phyloP scores from a whole-genome alignment of 2,329 filamentous ascomycete species.

The Venturia nashicola region DNA sequence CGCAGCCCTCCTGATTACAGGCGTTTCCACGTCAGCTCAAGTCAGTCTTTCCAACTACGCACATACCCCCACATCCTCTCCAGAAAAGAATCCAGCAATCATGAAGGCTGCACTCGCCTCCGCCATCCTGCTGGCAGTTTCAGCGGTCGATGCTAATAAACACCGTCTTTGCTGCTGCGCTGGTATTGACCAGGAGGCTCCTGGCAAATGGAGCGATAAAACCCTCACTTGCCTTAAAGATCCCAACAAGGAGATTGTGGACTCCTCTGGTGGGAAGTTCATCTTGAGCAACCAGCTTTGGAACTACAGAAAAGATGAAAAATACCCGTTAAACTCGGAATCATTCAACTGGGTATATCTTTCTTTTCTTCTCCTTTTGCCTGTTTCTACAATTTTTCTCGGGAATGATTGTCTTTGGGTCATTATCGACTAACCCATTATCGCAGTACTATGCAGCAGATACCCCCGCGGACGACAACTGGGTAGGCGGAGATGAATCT shows the following conservation, averaged over 20 bases:
- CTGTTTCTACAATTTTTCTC: too few relatives aligned
- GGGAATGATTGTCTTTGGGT: background rate
- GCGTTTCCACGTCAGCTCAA: background rate
- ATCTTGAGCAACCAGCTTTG: background rate
- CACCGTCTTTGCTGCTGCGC: background rate
- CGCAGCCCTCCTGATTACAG: background rate
- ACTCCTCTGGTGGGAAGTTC: background rate
- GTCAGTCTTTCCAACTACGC: background rate
- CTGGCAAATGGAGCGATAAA: background rate
- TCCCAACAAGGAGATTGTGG: background rate
- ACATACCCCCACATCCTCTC: background rate
- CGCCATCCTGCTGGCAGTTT: background rate
- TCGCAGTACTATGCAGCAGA: background rate
- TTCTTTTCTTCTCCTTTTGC: too few relatives aligned
- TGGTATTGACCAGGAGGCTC: background rate
- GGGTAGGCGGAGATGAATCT: background rate
- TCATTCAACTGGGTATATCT: background rate
- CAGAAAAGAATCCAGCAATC: background rate
- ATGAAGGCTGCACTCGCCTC: background rate
- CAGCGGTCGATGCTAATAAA: background rate
- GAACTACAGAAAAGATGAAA: background rate
- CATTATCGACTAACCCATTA: background rate
- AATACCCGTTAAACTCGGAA: background rate
- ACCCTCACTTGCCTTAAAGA: background rate
- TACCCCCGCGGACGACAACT: background rate